These are phyloP conservation scores for Setaria italica DNA, from an alignment of 202 grass and related monocot species.

Conservation along the genomic window DNA sequence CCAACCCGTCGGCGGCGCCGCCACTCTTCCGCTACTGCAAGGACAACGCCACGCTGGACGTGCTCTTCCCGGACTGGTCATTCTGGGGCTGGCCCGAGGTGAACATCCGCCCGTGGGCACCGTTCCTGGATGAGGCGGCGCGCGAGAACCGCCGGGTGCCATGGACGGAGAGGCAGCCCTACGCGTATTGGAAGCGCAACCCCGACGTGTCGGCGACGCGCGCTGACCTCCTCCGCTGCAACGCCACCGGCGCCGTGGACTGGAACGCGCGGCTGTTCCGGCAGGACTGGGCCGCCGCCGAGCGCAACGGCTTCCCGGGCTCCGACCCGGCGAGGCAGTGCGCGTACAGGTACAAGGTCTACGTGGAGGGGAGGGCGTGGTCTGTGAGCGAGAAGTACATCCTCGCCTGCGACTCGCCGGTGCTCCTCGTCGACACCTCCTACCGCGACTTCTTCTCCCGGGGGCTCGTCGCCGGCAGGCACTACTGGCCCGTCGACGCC, in stretches of 20 bases:
- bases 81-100: neutral
- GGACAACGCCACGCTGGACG: neutral
- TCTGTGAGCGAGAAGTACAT: conserved; percentile 40
- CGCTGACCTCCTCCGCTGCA: neutral
- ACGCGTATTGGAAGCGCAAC: conserved; percentile 52
- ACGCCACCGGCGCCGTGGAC: neutral
- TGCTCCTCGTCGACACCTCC: conserved; percentile 43
- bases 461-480: conserved; percentile 17
- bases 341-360: conserved; percentile 65
- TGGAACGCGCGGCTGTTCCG: neutral
- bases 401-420: conserved; percentile 59
- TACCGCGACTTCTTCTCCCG: conserved; percentile 49
- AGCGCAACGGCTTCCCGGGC: neutral
- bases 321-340: conserved; percentile 12
- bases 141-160: conserved; percentile 11
- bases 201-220: neutral
- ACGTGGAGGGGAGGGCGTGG: conserved; percentile 63
- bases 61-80: neutral
- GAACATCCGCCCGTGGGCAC: neutral
- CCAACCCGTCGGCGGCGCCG: neutral
- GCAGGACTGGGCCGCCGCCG: neutral
- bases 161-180: conserved; percentile 56
- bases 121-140: neutral
- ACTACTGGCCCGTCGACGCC: neutral
- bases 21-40: neutral